Evolutionary conservation across 2,329 filamentous ascomycete species (phyloP), one percentile per base, ranked within the genome.

Genomic region (Xylariaceae sp.): DNA sequence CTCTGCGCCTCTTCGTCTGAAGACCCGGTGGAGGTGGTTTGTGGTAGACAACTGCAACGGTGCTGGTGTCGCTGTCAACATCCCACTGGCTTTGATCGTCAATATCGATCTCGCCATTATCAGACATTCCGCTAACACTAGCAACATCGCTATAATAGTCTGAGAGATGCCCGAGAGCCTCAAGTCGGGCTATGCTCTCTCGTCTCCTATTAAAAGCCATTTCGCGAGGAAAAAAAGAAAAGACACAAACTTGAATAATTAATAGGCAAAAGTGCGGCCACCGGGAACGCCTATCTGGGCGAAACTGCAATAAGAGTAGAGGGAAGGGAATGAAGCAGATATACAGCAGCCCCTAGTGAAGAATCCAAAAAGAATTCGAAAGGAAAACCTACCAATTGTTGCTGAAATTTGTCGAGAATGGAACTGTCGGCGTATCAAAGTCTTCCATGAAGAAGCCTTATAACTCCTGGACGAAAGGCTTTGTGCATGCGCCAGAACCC

Each of bases 91-190:
- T 36, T 7, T 47, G 44, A 15, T 44, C 35, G 13, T 57, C 36
- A 23, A 15, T 7, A 18, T 47, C 44, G n/a, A 13, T 26, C 2
- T 26, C 21, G n/a, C 37, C 26, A 20, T 21, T 18, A 9, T 42
- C 32, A 3, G 48, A 48, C 3, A 21, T 46, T 13, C 10, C 16
- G 29, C 24, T 29, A 16, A 50, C 36, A 37, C 30, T 57, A 16
- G 47, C 48, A 6, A 54, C 51, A 8, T 59, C 49, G 27, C 60
- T 50, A 24, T 60, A 61, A 30, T 41, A 48, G 2, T 43, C 55
- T 9, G 61, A 58, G 20, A 58, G 53, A 15, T 23, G 36, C 1
- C 61, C 59, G 2, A 64, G 49, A 8, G 52, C 43, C 46, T 58
- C 54, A 1, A 61, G 50, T 32, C 59, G 48, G 9, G 57, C n/a